phyloP scores from a whole-genome alignment of 1,284 basidiomycete species.

The Entoloma clypeatum region DNA sequence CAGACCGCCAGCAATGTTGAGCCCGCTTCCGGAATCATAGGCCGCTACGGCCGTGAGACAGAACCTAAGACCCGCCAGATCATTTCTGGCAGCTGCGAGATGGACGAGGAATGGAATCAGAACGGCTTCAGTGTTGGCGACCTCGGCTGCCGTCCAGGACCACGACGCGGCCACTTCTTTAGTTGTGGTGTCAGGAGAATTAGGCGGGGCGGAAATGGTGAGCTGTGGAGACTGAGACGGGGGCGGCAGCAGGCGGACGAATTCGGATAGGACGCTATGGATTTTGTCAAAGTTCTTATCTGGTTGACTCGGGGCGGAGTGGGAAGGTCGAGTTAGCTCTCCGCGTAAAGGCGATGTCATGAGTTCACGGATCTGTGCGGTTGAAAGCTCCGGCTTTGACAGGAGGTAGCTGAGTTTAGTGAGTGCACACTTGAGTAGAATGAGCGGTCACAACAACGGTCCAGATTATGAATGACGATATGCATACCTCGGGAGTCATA shows the following conservation, averaged over 20 bases:
- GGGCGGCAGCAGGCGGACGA: slow-evolving; percentile 56
- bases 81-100: slow-evolving; percentile 69
- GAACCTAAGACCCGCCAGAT: slow-evolving; percentile 56
- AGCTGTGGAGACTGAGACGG: slow-evolving; percentile 41
- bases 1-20: slow-evolving; percentile 55
- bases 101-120: slow-evolving; percentile 74
- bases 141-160: slow-evolving; percentile 74
- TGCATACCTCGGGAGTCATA: slow-evolving; percentile 86
- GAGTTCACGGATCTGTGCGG: slow-evolving; percentile 69
- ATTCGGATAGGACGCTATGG: slow-evolving; percentile 60
- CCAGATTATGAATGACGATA: slow-evolving; percentile 1
- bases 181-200: slow-evolving; percentile 32
- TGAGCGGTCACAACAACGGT: background rate
- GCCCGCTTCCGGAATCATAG: slow-evolving; percentile 24
- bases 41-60: slow-evolving; percentile 42
- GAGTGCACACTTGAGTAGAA: slow-evolving; percentile 65
- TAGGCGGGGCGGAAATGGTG: slow-evolving; percentile 40
- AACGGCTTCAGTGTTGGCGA: slow-evolving; percentile 60
- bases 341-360: slow-evolving; percentile 80
- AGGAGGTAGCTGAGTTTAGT: slow-evolving; percentile 87
- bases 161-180: slow-evolving; percentile 64
- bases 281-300: slow-evolving; percentile 57
- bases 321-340: slow-evolving; percentile 67
- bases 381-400: slow-evolving; percentile 75
- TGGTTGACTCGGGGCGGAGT: slow-evolving; percentile 35